phyloP scores from a whole-genome alignment of 192 early-diverging fungal genomes.

The Mortierella claussenii region DNA sequence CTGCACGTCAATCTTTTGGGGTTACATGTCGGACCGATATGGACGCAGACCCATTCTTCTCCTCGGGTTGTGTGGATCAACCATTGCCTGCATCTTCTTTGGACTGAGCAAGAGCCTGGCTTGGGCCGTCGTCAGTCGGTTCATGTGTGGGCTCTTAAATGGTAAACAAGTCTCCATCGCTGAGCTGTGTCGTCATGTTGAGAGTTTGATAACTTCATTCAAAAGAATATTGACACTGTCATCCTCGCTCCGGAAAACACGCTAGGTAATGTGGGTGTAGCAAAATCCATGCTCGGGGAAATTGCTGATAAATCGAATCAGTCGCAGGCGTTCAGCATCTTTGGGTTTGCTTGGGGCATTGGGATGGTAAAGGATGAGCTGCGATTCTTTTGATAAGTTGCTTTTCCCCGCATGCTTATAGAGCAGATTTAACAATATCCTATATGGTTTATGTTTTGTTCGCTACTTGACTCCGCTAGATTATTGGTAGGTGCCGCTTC shows the following conservation, averaged over 20 bases:
- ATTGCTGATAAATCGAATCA: slow-evolving; percentile 87
- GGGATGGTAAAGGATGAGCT: slow-evolving; percentile 30
- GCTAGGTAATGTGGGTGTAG: slow-evolving; percentile 77
- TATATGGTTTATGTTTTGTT: too few relatives aligned
- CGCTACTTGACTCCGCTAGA: slow-evolving; percentile 18
- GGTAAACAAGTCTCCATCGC: slow-evolving; percentile 44
- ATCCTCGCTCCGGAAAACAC: not conserved
- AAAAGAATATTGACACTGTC: not conserved
- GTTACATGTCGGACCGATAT: slow-evolving; percentile 78
- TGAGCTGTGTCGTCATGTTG: not conserved
- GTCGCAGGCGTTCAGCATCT: slow-evolving; percentile 77
- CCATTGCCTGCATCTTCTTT: slow-evolving; percentile 75
- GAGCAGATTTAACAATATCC: too few relatives aligned
- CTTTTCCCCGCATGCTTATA: too few relatives aligned
- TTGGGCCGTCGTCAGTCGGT: slow-evolving; percentile 71
- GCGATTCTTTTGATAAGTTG: too few relatives aligned
- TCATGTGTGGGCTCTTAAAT: slow-evolving; percentile 76
- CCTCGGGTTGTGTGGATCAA: slow-evolving; percentile 81
- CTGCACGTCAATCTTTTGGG: slow-evolving; percentile 77
- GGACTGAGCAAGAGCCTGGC: slow-evolving; percentile 69
- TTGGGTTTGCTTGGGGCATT: slow-evolving; percentile 76
- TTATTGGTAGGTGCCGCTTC: slow-evolving; percentile 5
- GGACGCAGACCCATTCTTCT: slow-evolving; percentile 86
- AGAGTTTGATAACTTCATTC: not conserved
- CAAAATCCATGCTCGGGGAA: slow-evolving; percentile 86